phyloP scores from a whole-genome alignment of 257 asterid species.

The Solanum pennellii region DNA sequence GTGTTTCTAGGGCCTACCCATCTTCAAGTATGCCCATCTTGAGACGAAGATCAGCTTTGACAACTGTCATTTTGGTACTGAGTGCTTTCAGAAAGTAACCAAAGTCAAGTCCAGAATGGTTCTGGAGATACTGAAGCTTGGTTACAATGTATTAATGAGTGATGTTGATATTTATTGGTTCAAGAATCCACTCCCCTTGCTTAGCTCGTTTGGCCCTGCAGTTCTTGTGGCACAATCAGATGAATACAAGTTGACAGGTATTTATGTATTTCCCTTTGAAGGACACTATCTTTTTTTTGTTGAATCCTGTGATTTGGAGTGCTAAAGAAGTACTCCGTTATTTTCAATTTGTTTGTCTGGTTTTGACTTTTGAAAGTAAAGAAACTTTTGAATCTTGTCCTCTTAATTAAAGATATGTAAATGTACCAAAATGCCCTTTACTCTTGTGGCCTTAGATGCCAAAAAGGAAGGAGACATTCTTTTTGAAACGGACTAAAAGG shows the following conservation, averaged over 20 bases:
- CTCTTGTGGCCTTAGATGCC: background rate
- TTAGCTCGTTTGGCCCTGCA: conserved; percentile 65
- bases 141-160: conserved; percentile 43
- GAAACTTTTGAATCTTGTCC: background rate
- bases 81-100: conserved; percentile 86
- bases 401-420: background rate
- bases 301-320: background rate
- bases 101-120: conserved; percentile 87
- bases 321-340: background rate
- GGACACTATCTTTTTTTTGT: background rate
- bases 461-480: background rate
- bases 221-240: conserved; percentile 85
- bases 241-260: conserved; percentile 66
- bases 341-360: background rate
- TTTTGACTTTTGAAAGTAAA: background rate
- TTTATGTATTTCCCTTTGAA: background rate
- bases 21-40: conserved; percentile 45
- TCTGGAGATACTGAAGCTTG: conserved; percentile 71
- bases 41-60: conserved; percentile 76
- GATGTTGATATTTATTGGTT: conserved; percentile 47
- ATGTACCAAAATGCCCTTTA: background rate
- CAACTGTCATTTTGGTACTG: conserved; percentile 88
- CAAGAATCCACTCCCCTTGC: conserved; percentile 60
- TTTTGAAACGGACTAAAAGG: background rate
- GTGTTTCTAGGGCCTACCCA: conserved; percentile 71